Evolutionary conservation across 306 rosid species (phyloP), one percentile per base, ranked within the genome.

Genomic region (Benincasa hispida): DNA sequence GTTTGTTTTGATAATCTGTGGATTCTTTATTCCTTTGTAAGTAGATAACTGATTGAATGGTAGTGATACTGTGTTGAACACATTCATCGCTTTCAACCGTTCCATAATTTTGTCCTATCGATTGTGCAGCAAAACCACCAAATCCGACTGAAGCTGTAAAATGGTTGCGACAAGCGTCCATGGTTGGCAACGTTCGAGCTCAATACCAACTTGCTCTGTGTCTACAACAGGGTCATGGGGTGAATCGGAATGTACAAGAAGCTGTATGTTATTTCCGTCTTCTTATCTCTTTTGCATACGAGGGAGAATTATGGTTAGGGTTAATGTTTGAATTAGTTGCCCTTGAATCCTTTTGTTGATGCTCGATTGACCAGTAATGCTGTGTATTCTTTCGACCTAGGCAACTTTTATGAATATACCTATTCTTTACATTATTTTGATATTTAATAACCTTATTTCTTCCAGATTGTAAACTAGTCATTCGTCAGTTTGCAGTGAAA

Each of bases 171-270:
- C 76, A 70, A 83, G 89, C 94, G 35, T 86, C 98, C 42, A 1
- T 47, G 56, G 82, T 83, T 22, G 97, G 96, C 54, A 81, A 87
- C 81, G 75, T 78, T 42, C 96, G 96, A 67, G 92, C 98, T 63
- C 98, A 88, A 74, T 93, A 91, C 85, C 98, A 91, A 75, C 94
- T 93, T 37, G 98, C 92, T 8, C 89, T 91, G 76, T 90, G 94
- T 83, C 87, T 93, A 60, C 97, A 88, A 79, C 94, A 88, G 19
- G 89, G 89, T 57, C 83, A 81, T 4, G 96, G 87, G 72, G 77
- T 57, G 19, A 77, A 69, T 41, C 68, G 77, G 75, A 85, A 84
- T 59, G 81, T 84, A 66, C 83, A 87, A 79, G 90, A 90, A 75
- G 97, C 94, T 32, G 97, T 93, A 87, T 25, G 91, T 37, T 60